Conservation (phyloP, 768 basidiomycete species). For the Botryobasidium botryosum region DNA sequence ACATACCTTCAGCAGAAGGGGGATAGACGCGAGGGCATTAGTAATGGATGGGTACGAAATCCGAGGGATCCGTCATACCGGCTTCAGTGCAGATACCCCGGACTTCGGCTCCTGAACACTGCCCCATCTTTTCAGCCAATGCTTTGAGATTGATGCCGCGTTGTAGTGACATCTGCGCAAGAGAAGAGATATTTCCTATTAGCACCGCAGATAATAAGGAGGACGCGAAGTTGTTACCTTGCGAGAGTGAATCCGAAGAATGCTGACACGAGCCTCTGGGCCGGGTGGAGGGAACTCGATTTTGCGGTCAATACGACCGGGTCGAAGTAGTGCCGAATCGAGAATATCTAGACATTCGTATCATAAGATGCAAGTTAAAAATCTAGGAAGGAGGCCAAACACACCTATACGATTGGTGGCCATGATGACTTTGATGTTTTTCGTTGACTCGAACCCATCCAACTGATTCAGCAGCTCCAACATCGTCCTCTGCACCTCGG, state of each 20-base stretch:
- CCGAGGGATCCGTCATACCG: slow-evolving; percentile 30
- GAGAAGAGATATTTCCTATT: background rate
- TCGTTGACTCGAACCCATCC: slow-evolving; percentile 72
- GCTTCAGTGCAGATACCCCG: slow-evolving; percentile 95
- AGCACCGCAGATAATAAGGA: background rate
- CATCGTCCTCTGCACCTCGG: slow-evolving; percentile 84
- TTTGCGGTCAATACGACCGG: slow-evolving; percentile 91
- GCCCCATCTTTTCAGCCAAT: slow-evolving; percentile 97
- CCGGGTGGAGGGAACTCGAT: slow-evolving; percentile 98
- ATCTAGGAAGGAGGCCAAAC: background rate
- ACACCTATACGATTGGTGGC: slow-evolving; percentile 88
- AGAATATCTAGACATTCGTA: slow-evolving; percentile 51
- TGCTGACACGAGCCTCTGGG: slow-evolving; percentile 92
- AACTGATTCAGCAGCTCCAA: slow-evolving; percentile 76
- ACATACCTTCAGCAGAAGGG: slow-evolving; percentile 51
- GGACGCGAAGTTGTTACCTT: slow-evolving; percentile 38
- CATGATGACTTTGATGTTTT: slow-evolving; percentile 84
- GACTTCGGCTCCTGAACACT: slow-evolving; percentile 95
- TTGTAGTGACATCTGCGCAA: slow-evolving; percentile 83
- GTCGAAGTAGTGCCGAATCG: slow-evolving; percentile 80
- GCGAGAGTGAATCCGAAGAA: slow-evolving; percentile 88
- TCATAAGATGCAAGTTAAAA: background rate
- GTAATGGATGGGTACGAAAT: background rate
- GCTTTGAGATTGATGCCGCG: slow-evolving; percentile 93
- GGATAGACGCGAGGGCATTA: background rate